Percentiles rank a stretch among this genome's conserved stretches.
Evolutionary conservation across 2,329 filamentous ascomycete species (phyloP).

Genomic region (Ascocoryne sarcoides): DNA sequence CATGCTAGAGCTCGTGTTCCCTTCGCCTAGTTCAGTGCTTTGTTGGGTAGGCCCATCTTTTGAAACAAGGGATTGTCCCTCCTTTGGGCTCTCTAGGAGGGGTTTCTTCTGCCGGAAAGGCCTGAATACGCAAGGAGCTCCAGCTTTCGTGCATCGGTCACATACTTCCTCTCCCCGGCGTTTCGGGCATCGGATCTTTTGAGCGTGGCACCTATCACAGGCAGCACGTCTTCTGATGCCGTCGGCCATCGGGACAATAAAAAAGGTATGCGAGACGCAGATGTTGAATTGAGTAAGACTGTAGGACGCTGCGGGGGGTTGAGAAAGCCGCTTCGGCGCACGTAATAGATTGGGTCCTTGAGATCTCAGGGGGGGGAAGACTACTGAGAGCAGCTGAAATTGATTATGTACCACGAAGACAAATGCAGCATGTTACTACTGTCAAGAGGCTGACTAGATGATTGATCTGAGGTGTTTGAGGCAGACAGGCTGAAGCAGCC

Average conservation of each 20-base stretch:
- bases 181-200: constrained; percentile 39
- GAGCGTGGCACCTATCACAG: constrained; percentile 38
- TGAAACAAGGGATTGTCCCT: not conserved
- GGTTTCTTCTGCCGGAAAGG: constrained; percentile 27
- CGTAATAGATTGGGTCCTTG: too few relatives aligned
- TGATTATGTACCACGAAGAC: too few relatives aligned
- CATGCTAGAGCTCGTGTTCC: not conserved
- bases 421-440: too few relatives aligned
- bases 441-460: too few relatives aligned
- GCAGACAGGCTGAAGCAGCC: too few relatives aligned
- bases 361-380: too few relatives aligned
- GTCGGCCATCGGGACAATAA: constrained; percentile 16
- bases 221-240: constrained; percentile 22
- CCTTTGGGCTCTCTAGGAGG: constrained; percentile 1
- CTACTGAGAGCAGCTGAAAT: too few relatives aligned
- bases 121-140: constrained; percentile 35
- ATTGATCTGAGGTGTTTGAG: too few relatives aligned
- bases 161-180: constrained; percentile 30
- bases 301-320: too few relatives aligned
- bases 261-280: too few relatives aligned
- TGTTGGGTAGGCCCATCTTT: not conserved
- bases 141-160: constrained; percentile 35
- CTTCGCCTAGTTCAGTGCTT: not conserved
- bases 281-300: too few relatives aligned
- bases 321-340: too few relatives aligned